phyloP scores from a whole-genome alignment of 2,329 filamentous ascomycete genomes.

The Thielaviopsis euricoi region DNA sequence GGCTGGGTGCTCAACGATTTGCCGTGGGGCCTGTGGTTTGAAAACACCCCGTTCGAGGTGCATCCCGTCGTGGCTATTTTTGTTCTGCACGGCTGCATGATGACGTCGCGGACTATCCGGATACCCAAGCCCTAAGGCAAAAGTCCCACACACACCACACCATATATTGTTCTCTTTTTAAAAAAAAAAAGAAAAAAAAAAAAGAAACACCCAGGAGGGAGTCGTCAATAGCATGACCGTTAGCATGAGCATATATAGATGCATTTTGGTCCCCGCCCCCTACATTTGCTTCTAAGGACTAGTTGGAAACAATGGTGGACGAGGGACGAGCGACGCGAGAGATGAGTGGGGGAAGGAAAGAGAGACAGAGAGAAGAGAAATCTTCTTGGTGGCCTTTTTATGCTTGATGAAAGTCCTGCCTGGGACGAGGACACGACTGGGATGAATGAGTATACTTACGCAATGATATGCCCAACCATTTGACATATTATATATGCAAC shows the following conservation, averaged over 20 bases:
- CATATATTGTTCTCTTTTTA: background rate
- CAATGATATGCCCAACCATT: background rate
- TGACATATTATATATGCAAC: background rate
- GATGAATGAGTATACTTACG: background rate
- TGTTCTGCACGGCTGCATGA: slow-evolving; percentile 74
- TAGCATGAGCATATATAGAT: background rate
- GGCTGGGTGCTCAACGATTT: slow-evolving; percentile 65
- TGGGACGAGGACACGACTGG: background rate
- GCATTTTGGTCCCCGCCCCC: background rate
- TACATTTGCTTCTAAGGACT: too few species aligned
- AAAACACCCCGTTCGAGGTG: slow-evolving; percentile 58
- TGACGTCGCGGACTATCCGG: slow-evolving; percentile 89
- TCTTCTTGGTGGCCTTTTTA: background rate
- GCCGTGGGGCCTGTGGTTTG: slow-evolving; percentile 55
- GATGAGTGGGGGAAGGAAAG: background rate
- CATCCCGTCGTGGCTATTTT: slow-evolving; percentile 74
- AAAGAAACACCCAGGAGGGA: background rate
- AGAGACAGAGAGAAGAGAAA: background rate
- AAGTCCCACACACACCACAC: slow-evolving; percentile 3
- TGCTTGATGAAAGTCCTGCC: background rate
- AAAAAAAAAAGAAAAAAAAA: background rate
- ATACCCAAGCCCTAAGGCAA: slow-evolving; percentile 63
- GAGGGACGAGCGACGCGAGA: background rate
- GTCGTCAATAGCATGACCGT: background rate
- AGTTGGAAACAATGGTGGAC: too few species aligned